These are phyloP conservation scores for Candida berthetii DNA, from an alignment of 805 yeast genomes.

Conservation along the genomic window DNA sequence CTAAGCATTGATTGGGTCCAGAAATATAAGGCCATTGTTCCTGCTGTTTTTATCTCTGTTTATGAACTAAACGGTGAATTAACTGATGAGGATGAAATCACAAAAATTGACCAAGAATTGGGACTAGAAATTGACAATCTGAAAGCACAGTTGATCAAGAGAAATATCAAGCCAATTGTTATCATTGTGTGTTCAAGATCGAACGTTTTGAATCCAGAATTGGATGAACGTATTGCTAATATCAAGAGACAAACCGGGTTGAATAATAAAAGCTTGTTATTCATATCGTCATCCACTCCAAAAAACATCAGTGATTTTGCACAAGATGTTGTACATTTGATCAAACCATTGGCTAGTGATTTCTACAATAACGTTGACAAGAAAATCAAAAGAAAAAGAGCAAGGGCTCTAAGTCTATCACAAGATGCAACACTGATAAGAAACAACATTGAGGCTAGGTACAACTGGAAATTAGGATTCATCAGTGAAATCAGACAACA, in stretches of 20 bases:
- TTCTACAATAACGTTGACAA: constrained; percentile 36
- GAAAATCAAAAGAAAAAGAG: constrained; percentile 30
- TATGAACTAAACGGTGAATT: constrained; percentile 31
- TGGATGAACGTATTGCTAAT: constrained; percentile 26
- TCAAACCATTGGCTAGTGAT: constrained; percentile 35
- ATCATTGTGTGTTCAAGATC: constrained; percentile 27
- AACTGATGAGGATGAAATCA: constrained; percentile 15
- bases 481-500: constrained; percentile 43
- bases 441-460: constrained; percentile 29
- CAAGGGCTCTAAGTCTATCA: constrained; percentile 12
- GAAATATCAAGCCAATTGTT: constrained; percentile 27
- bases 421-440: constrained; percentile 4
- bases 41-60: constrained; percentile 40
- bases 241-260: constrained; percentile 37
- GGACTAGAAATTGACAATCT: constrained; percentile 28
- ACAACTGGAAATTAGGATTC: constrained; percentile 43
- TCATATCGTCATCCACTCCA: constrained; percentile 29
- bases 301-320: constrained; percentile 35
- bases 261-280: constrained; percentile 34
- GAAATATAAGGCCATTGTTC: constrained; percentile 42
- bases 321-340: constrained; percentile 28
- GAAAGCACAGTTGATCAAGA: constrained; percentile 23
- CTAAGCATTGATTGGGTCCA: constrained; percentile 45
- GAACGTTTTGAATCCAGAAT: constrained; percentile 21
- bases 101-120: constrained; percentile 24